Evolutionary conservation across 495 filamentous ascomycete species (phyloP), one percentile per base, ranked within the genome.

Genomic region (Penicillium mononematosum): DNA sequence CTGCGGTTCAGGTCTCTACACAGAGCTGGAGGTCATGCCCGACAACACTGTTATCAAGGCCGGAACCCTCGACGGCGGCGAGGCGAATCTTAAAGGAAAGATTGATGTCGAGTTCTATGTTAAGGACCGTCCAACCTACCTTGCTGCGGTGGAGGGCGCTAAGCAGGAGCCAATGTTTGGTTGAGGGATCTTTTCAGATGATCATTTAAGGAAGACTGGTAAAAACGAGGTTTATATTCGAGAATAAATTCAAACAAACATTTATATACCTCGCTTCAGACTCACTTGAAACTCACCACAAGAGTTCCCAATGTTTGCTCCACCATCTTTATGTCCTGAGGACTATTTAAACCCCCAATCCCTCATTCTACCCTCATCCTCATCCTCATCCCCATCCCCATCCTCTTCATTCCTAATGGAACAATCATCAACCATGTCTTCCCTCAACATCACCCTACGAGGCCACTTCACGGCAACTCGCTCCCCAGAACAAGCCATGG

Each of bases 51-150:
- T 68, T 34, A 44, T 81, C 38, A 79, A 81, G 63, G 70, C 70
- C 1, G 78, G 78, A 0, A 55, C 57, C 1, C 52, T 81, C 49
- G 78, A 81, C 45, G 68, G 71, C 8, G 71, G 70, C 9, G 74
- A 67, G 12, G 62, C 74, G 0, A 69, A 68, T 46, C 49, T 75
- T 10, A 52, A 61, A 0, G 62, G 63, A 24, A 74, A 71, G 55
- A 58, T 79, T 17, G 71, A 67, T 45, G 53, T 80, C 19, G 78
- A 81, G 69, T 75, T 81, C 42, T 81, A 81, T 47, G 66, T 67
- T 2, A 77, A 75, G 66, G 74, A 79, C 45, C 66, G 78, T 12
- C 49, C 69, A 41, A 50, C 51, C 24, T 81, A 78, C 52, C 53
- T 70, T 10, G 52, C 48, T 57, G 31, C 66, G 29, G 58, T 70